phyloP scores from a whole-genome alignment of 768 basidiomycete genomes.

The Podaxis pistillaris region DNA sequence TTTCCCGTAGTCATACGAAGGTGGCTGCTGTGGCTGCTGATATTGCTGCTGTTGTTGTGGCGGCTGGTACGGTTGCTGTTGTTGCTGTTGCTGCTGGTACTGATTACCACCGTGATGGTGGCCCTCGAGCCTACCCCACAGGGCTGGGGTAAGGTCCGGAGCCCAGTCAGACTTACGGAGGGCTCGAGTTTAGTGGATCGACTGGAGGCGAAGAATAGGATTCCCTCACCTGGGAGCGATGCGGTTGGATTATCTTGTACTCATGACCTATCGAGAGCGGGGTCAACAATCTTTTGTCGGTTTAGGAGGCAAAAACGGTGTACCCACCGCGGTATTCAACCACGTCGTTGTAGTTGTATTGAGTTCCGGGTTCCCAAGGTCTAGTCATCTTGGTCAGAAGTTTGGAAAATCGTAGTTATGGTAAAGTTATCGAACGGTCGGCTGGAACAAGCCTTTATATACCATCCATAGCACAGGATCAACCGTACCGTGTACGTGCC shows the following conservation, averaged over 20 bases:
- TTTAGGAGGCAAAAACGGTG: conserved; percentile 2
- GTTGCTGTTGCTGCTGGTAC: conserved; percentile 25
- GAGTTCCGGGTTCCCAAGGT: conserved; percentile 61
- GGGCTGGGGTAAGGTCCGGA: conserved; percentile 57
- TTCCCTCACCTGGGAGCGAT: conserved; percentile 57
- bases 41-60: conserved; percentile 26
- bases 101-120: conserved; percentile 14
- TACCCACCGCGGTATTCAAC: conserved; percentile 55
- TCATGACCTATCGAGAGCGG: conserved; percentile 36
- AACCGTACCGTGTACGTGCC: not conserved
- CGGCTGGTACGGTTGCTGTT: conserved; percentile 25
- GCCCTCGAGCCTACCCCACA: conserved; percentile 55
- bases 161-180: conserved; percentile 61
- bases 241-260: conserved; percentile 74
- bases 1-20: conserved; percentile 10
- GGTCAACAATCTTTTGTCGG: not conserved
- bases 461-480: not conserved
- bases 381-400: conserved; percentile 34
- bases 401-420: not conserved
- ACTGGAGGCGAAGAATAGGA: not conserved
- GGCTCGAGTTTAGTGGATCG: not conserved
- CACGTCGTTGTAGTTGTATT: conserved; percentile 52
- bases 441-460: not conserved
- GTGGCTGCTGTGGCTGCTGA: conserved; percentile 1
- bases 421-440: not conserved